Base-by-base conservation (phyloP, 495 filamentous ascomycete genomes). In the Hypoxylon crocopeplum region DNA sequence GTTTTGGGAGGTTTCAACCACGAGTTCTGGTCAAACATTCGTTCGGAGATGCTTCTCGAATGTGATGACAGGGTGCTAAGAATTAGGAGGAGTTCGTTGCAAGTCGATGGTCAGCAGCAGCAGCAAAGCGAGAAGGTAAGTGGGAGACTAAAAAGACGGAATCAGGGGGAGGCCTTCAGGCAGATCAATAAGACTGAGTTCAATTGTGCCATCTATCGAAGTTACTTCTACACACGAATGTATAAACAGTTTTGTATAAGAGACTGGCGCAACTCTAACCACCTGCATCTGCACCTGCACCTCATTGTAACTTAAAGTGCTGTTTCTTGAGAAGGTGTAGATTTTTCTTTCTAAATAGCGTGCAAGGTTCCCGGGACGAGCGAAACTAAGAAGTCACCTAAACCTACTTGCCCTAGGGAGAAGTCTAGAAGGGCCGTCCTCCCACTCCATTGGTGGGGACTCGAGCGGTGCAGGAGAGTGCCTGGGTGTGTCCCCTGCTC, bases 11-110 rank as follows among this genome's bases (percentile, higher is more conserved):
- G 32, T 60, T 44, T 20, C 27, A 49, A 51, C 10, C 58, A 62
- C 45, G 58, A 7, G 58, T 49, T 32, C 32, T 33, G 21, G 36
- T 56, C 52, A 62, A 62, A 42, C 15, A 46, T 47, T 36, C 36
- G 32, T 52, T 32, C 38, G 29, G 22, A 58, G 60, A 64, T 46
- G 53, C 40, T 54, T 58, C 48, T 64, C 54, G 54, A 58, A 58
- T 54, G n/a, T n/a, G n/a, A n/a, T n/a, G n/a, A n/a, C n/a, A n/a
- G n/a, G n/a, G n/a, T n/a, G n/a, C n/a, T 24, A 27, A 42, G 20
- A 42, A 21, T 13, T 25, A 12, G 22, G 22, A 6, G 20, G 10
- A 5, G 25, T 29, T 10, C 25, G 25, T 29, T 29, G 25, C 25
- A 29, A 29, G 25, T 10, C 25, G 25, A 29, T 29, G 25, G 25